Evolutionary conservation across 805 yeast genomes (phyloP), one percentile per base, ranked within the genome.

Genomic region (Yamadazyma endophytica): DNA sequence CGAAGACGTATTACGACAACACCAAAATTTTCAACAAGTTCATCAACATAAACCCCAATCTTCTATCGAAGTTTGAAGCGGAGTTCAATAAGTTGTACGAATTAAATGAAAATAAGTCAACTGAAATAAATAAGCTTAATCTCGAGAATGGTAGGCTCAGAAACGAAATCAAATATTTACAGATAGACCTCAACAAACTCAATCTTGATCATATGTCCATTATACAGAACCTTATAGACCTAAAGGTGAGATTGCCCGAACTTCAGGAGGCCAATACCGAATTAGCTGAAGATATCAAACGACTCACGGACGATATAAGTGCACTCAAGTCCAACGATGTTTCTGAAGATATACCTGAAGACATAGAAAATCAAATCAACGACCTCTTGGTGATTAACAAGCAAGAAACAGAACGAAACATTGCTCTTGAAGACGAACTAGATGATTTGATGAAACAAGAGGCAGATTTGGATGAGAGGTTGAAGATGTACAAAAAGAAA

Each of bases 171-270:
- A 72, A 83, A 48, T 72, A 77, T 37, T 65, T 88, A 22, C 95
- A 87, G 54, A 67, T 77, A 12, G 73, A 80, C 14, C 79, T 79
- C 48, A 75, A 81, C 3, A 62, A 75, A 2, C 61, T 90, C 37
- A 87, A 85, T 50, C 68, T 75, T 38, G 96, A 89, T 49, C 97
- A 92, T 55, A 75, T 88, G 17, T 82, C 76, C 33, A 75, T 88
- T 22, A 95, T 95, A 4, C 90, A 89, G 57, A 86, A 79, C 43
- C 76, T 92, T 79, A 87, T 90, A 20, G 77, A 76, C 41, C 81
- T 84, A 23, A 79, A 92, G 48, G 74, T 89, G 24, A 73, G 68
- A 32, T 66, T 83, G 16, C 96, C 94, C 2, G 80, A 82, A 20
- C 54, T 90, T 16, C 65, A 72, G 29, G 90, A 85, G 45, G 95